Evolutionary conservation across 805 yeast species (phyloP).

Genomic region (Vanderwaltozyma verrucispora): DNA sequence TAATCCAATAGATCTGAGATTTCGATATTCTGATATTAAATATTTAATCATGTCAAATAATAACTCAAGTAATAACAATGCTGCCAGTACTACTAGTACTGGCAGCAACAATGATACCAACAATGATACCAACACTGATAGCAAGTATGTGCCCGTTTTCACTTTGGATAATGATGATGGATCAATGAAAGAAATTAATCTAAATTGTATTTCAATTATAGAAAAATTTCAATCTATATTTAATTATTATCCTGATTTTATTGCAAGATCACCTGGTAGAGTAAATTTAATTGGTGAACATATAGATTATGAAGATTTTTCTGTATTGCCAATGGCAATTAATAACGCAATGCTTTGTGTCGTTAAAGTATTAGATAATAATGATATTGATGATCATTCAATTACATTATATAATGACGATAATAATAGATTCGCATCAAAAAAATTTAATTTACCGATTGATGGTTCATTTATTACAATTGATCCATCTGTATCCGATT

Average conservation of each 20-base stretch:
- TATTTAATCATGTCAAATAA: too few relatives aligned
- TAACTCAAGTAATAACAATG: too few relatives aligned
- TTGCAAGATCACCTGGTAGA: constrained; percentile 63
- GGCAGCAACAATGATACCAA: too few relatives aligned
- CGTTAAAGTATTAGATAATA: constrained; percentile 23
- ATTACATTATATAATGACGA: constrained; percentile 20
- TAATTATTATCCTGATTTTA: constrained; percentile 31
- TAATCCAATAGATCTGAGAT: too few relatives aligned
- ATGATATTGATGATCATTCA: constrained; percentile 8
- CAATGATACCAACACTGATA: background rate
- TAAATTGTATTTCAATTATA: constrained; percentile 7
- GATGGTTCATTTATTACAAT: constrained; percentile 36
- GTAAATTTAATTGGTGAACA: constrained; percentile 71
- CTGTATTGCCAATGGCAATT: constrained; percentile 66
- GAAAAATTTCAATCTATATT: constrained; percentile 19
- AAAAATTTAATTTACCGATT: constrained; percentile 31
- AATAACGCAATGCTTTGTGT: constrained; percentile 53
- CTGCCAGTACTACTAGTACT: too few relatives aligned
- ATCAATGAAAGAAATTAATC: background rate
- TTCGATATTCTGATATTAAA: too few relatives aligned
- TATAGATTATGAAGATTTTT: constrained; percentile 56
- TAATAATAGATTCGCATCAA: constrained; percentile 28
- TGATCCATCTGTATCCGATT: constrained; percentile 40
- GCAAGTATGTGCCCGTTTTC: background rate
- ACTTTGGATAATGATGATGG: background rate